Base-by-base conservation (phyloP, 179 eudicot species). In the Camellia oleifera region DNA sequence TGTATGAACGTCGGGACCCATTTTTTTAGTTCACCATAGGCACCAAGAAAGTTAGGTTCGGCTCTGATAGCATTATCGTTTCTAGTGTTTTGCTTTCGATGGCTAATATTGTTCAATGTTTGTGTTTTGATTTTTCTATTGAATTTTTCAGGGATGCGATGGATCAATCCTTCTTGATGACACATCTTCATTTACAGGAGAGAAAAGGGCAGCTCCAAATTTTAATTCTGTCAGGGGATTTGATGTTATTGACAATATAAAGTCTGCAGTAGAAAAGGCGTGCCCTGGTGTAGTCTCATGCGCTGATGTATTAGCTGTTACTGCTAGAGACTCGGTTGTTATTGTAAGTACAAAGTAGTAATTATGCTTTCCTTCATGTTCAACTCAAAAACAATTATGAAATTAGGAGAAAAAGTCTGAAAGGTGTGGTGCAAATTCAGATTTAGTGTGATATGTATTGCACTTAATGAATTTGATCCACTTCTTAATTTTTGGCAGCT, bases 281-380 rank as follows among this genome's bases (percentile, higher is more conserved):
- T 91, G 97, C 46, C 93, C 94, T 0, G 93, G 92, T 2, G 86
- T 91, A 0, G 97, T 94, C 72, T 94, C 98, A 0, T 94, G 98
- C 48, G 95, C 98, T 6, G 98, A 94, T 64, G 77, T 92, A 40
- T 56, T 93, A 20, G 95, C 98, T 40, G 69, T 94, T 72, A 83
- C 94, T 32, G 91, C 98, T 23, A 83, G 93, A 14, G 94, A 94
- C 78, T 91, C 98, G 0, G 94, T 93, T 76, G 82, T 54, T 17
- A 78, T 60, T 14, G 97, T 94, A 82, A 86, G 90, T 80, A 10
- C 1, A 32, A 32, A 32, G 40, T 32, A 32, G 40, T 32, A 32
- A 32, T 32, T 32, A 32, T 32, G 40, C 40, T 32, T 32, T 32
- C 40, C 40, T 32, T 32, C 40, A 32, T 32, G 2, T 32, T 32